Conservation (phyloP, 2,329 filamentous ascomycete genomes). For the Pseudocercospora macadamiae region DNA sequence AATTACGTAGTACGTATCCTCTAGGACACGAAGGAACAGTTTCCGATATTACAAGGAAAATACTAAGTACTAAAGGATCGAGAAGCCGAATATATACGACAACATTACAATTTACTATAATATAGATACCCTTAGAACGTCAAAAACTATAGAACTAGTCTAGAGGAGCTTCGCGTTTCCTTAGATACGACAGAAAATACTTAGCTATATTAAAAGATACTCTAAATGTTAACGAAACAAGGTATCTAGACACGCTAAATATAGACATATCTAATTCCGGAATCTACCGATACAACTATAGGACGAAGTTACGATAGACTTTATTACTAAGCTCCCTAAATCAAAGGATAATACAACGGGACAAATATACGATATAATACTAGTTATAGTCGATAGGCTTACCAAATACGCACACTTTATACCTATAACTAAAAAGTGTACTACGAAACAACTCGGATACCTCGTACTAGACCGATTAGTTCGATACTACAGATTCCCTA, state of each 20-base stretch:
- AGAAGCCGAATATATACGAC: constrained; percentile 18
- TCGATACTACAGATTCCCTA: constrained; percentile 23
- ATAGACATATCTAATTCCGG: constrained; percentile 18
- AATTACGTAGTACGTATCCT: constrained; percentile 11
- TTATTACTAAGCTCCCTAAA: constrained; percentile 28
- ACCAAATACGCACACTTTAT: constrained; percentile 22
- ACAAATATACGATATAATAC: constrained; percentile 22
- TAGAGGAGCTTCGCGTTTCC: constrained; percentile 1
- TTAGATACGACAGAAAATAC: neutral
- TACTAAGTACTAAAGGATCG: constrained; percentile 12
- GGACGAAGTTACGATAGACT: constrained; percentile 19
- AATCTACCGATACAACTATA: constrained; percentile 15
- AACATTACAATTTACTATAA: constrained; percentile 16
- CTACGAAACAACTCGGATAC: constrained; percentile 21
- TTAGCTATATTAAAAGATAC: constrained; percentile 16
- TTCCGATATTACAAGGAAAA: constrained; percentile 13
- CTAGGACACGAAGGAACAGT: constrained; percentile 14
- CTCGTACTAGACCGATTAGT: constrained; percentile 26
- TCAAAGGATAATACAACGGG: constrained; percentile 6
- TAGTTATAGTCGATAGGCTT: constrained; percentile 29
- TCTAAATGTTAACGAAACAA: constrained; percentile 15
- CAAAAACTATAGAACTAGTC: constrained; percentile 2
- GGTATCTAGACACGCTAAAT: constrained; percentile 13
- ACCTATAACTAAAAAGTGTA: constrained; percentile 20
- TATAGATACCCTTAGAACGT: constrained; percentile 13